Percentiles rank a stretch among this genome's conserved stretches.
These are phyloP conservation scores for Nemania sp. DNA, from an alignment of 2,329 filamentous ascomycete genomes.

Conservation along the genomic window DNA sequence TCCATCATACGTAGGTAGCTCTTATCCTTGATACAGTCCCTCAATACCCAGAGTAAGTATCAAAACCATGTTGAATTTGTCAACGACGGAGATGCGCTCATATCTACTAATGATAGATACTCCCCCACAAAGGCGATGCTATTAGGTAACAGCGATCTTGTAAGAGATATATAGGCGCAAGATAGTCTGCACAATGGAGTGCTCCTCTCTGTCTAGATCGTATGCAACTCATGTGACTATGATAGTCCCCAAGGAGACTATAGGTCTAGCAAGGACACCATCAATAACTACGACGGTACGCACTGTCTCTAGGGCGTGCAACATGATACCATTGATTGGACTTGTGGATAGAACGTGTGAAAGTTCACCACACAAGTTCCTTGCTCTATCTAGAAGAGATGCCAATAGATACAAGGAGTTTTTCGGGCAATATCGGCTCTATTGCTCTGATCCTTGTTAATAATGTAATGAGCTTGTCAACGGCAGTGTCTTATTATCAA, in stretches of 20 bases:
- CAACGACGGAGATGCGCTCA: neutral
- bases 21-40: too few relatives aligned
- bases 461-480: neutral
- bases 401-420: neutral
- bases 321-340: neutral
- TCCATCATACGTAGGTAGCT: too few relatives aligned
- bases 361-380: too few relatives aligned
- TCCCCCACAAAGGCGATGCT: neutral
- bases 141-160: constrained; percentile 4
- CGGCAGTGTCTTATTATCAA: constrained; percentile 2
- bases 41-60: neutral
- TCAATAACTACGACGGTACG: constrained; percentile 6
- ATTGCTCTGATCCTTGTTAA: constrained; percentile 17
- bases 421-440: constrained; percentile 30
- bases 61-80: neutral
- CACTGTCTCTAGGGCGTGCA: neutral
- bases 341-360: too few relatives aligned
- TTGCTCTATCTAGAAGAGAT: constrained; percentile 13
- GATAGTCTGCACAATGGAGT: constrained; percentile 18
- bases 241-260: constrained; percentile 5
- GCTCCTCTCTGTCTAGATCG: constrained; percentile 8
- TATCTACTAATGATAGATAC: constrained; percentile 1
- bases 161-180: constrained; percentile 17
- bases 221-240: constrained; percentile 16
- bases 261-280: constrained; percentile 16